Percentiles rank a stretch among this genome's conserved stretches.
phyloP scores from a whole-genome alignment of 441 rosid species.

The Sinapis alba region DNA sequence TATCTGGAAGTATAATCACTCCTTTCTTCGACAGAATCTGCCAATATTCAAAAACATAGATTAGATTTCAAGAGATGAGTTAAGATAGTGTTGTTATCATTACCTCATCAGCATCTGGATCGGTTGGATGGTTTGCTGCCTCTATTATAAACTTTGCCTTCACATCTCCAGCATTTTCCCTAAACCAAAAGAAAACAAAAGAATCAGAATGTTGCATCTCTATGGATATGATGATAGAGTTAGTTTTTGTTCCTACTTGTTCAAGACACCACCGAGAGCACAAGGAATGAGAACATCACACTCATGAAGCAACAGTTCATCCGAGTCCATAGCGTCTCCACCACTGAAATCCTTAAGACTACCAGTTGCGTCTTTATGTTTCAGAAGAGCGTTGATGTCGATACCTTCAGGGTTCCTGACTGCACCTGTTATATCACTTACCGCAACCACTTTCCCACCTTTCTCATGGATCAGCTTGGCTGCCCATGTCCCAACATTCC shows the following conservation, averaged over 20 bases:
- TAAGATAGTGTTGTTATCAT: background rate
- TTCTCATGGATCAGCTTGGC: slow-evolving; percentile 79
- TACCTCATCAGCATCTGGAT: slow-evolving; percentile 97
- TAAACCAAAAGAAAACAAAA: slow-evolving; percentile 21
- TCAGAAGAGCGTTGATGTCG: slow-evolving; percentile 60
- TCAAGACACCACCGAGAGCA: slow-evolving; percentile 92
- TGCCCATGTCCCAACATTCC: slow-evolving; percentile 97
- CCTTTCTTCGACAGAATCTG: slow-evolving; percentile 95
- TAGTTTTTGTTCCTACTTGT: slow-evolving; percentile 54
- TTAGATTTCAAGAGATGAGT: background rate
- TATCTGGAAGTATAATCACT: slow-evolving; percentile 84
- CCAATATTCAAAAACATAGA: slow-evolving; percentile 12
- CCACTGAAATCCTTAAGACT: slow-evolving; percentile 68
- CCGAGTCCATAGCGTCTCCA: slow-evolving; percentile 72
- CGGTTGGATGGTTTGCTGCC: slow-evolving; percentile 98
- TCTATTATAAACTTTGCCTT: slow-evolving; percentile 94
- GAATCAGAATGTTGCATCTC: background rate
- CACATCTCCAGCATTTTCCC: slow-evolving; percentile 92
- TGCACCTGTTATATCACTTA: slow-evolving; percentile 93
- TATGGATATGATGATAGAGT: background rate
- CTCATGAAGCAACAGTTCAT: slow-evolving; percentile 70
- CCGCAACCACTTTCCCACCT: slow-evolving; percentile 92
- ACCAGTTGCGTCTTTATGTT: slow-evolving; percentile 66
- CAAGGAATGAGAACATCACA: slow-evolving; percentile 97
- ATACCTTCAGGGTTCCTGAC: slow-evolving; percentile 76